Evolutionary conservation across 1,284 basidiomycete species (phyloP), one percentile per base, ranked within the genome.

Genomic region (Pyrrhoderma lamaoense): DNA sequence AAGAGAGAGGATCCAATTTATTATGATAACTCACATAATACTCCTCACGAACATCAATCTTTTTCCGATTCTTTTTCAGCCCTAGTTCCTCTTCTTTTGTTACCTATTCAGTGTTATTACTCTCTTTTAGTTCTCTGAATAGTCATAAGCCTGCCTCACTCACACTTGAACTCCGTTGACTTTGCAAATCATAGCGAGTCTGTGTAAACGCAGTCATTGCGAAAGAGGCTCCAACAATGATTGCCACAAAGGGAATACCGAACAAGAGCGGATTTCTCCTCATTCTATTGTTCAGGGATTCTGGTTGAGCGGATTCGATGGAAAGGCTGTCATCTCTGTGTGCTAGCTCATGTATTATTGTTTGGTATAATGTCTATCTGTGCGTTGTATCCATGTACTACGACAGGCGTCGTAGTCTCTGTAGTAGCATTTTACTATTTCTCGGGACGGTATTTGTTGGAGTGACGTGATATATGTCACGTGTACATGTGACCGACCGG

Each of bases 41-140:
- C 65, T 97, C 95, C 66, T 97, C 94, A 45, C 91, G 71, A 21
- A 97, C 86, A 66, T 98, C 93, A 54, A 98, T 83, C 70, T 82
- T 87, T 70, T 88, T 89, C 66, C 89, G 76, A 45, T 85, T 79
- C 68, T 78, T 82, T 58, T 82, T 77, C 67, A 97, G 75, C 3
- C 85, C 80, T 42, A 96, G 72, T 60, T 90, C 88, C 60, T 96
- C 85, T 66, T 96, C 89, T 61, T 85, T 85, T 31, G 78, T 77
- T 31, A 98, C 67, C 80, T 90, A 55, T 16, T 37, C 18, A n/a
- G 8, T 16, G 9, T 16, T 48, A 42, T 27, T 42, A n/a, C n/a
- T n/a, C n/a, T n/a, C n/a, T n/a, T n/a, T n/a, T n/a, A n/a, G n/a
- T n/a, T n/a, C n/a, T n/a, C n/a, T n/a, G n/a, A n/a, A n/a, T n/a